Base-by-base conservation (phyloP, 441 rosid genomes). In the Aleurites moluccanus region DNA sequence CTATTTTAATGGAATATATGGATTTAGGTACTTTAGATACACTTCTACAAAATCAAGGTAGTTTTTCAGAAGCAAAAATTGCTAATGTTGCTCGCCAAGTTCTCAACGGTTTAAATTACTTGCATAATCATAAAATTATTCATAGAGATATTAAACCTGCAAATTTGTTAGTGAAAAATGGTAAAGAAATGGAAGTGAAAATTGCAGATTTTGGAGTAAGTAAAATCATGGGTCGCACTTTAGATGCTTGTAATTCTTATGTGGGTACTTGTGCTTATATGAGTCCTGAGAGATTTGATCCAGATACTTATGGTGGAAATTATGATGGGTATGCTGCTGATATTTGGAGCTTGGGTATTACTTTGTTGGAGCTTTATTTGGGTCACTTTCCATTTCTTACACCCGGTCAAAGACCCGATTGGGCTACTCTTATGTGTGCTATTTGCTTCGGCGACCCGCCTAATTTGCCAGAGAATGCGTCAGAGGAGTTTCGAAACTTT, bases 181-280 rank as follows among this genome's bases (percentile, higher is more conserved):
- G 61, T 79, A 72, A 78, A 33, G 80, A 64, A 4, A 76, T 86
- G 88, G 88, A 88, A 27, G 93, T 95, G 28, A 95, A 95, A 68
- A 94, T 94, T 38, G 91, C 95, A 0, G 99, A 95, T 74, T 95
- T 95, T 45, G 99, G 99, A 1, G 99, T 93, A 0, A 88, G 98
- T 75, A 93, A 89, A 62, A 87, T 95, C 75, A 85, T 93, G 88
- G 76, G 81, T 33, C 83, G 92, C 15, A 85, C 89, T 0, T 77
- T 93, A 8, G 98, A 95, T 59, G 81, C 91, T 0, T 90, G 98
- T 52, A 90, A 93, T 61, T 93, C 97, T 6, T 95, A 91, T 38
- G 97, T 95, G 2, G 99, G 99, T 0, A 95, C 99, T 10, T 92
- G 96, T 62, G 99, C 99, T 35, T 95, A 95, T 60, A 93, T 95